Evolutionary conservation across 1,284 basidiomycete genomes (phyloP), one percentile per base, ranked within the genome.

Genomic region (Cystobasidium sp.): DNA sequence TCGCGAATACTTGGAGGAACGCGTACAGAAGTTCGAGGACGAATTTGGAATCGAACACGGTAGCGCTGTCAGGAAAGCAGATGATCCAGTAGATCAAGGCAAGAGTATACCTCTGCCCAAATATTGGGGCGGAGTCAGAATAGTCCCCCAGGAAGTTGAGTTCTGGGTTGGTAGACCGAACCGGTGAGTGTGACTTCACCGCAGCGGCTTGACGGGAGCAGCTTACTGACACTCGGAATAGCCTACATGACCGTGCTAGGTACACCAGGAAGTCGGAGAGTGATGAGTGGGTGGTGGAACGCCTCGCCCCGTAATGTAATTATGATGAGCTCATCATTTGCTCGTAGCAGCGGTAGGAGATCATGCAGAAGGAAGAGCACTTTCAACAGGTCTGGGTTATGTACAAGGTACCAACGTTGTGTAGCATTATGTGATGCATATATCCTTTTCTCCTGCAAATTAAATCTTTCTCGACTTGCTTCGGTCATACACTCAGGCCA

Each of bases 121-220:
- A 7, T 92, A 92, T 82, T 99, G 97, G 97, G 96, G 96, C 74
- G 96, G 96, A 2, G 97, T 92, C 89, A 87, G 95, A 78, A 87
- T 99, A 51, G 86, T 97, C 7, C 97, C 97, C 16, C 88, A 88
- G 76, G 88, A 90, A 84, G 85, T 97, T 68, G 94, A 97, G 81
- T 97, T 97, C 82, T 97, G 94, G 94, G 87, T 88, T 18, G 94
- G 94, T 46, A 91, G 94, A 80, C 92, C 92, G 6, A 80, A 78
- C 56, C 73, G 79, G 74, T 68, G 53, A 61, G 72, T 44, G 18
- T 20, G 4, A 16, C 20, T 10, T 3, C 14, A 24, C 22, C 12
- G 53, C 20, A 24, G 53, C 12, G 51, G 6, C 12, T 1, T 37
- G 10, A 14, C 47, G 39, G n/a, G 31, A 12, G 39, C 46, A 22